phyloP scores from a whole-genome alignment of 495 filamentous ascomycete genomes.

The Lophium mytilinum region DNA sequence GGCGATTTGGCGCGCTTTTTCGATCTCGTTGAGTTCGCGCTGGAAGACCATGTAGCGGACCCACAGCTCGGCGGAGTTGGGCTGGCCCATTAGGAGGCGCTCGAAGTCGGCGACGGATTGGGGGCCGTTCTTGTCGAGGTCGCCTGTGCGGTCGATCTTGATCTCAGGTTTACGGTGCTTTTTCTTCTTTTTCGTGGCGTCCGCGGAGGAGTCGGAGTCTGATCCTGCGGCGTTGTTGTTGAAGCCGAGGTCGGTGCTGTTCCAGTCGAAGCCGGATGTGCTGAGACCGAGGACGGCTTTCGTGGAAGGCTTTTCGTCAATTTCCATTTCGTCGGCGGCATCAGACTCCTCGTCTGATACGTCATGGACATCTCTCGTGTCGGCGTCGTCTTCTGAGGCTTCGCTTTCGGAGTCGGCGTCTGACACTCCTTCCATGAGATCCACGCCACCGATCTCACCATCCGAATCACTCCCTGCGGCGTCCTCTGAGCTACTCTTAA shows the following conservation, averaged over 20 bases:
- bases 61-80: conserved; percentile 84
- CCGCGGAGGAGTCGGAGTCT: conserved; percentile 44
- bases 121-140: conserved; percentile 82
- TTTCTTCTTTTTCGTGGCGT: conserved; percentile 60
- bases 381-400: conserved; percentile 36
- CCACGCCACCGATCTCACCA: conserved; percentile 17
- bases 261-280: conserved; percentile 82
- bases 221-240: conserved; percentile 41
- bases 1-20: conserved; percentile 76
- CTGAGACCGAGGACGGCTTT: conserved; percentile 52
- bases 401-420: conserved; percentile 30
- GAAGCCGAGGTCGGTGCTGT: conserved; percentile 48
- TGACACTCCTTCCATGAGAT: conserved; percentile 9
- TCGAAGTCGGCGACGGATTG: conserved; percentile 87
- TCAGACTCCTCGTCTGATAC: conserved; percentile 36
- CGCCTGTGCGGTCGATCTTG: conserved; percentile 78
- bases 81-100: conserved; percentile 82
- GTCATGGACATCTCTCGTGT: conserved; percentile 38
- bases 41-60: conserved; percentile 96
- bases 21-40: conserved; percentile 78
- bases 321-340: conserved; percentile 38
- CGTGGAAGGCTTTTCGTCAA: conserved; percentile 26
- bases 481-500: conserved; percentile 54
- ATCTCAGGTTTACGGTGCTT: conserved; percentile 70
- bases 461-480: conserved; percentile 46